These are phyloP conservation scores for Colletotrichum gigasporum DNA, from an alignment of 2,329 filamentous ascomycete species.

Conservation along the genomic window DNA sequence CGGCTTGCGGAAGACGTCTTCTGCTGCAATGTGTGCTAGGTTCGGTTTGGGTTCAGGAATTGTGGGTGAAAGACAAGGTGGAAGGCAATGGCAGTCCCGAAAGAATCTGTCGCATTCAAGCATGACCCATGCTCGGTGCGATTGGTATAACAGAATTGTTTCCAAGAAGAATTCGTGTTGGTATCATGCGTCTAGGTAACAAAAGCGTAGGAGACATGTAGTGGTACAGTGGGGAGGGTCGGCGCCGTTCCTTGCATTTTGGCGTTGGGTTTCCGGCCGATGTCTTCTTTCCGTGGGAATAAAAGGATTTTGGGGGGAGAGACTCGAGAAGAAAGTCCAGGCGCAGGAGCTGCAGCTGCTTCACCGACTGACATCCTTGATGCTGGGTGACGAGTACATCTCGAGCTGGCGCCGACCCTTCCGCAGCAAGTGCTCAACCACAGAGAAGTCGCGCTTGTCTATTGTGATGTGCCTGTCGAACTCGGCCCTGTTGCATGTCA, in stretches of 20 bases:
- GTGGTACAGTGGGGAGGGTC: conserved; percentile 8
- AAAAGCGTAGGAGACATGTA: conserved; percentile 22
- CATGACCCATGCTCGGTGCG: conserved; percentile 51
- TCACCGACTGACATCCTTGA: conserved; percentile 74
- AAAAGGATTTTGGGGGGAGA: background rate
- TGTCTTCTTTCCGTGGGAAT: background rate
- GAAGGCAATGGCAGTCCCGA: conserved; percentile 26
- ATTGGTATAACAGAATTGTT: conserved; percentile 29
- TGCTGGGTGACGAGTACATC: conserved; percentile 80
- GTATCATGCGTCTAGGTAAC: conserved; percentile 31
- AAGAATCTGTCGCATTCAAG: conserved; percentile 53
- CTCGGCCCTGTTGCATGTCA: conserved; percentile 64
- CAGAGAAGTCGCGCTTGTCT: conserved; percentile 85
- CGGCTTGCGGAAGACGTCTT: conserved; percentile 43
- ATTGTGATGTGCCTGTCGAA: conserved; percentile 76
- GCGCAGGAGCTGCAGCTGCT: background rate
- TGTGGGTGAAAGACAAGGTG: conserved; percentile 16
- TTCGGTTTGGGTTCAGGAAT: conserved; percentile 23
- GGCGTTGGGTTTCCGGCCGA: background rate
- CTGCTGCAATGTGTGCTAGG: conserved; percentile 40
- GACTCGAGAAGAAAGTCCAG: background rate
- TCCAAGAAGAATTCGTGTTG: conserved; percentile 38
- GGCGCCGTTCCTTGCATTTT: background rate
- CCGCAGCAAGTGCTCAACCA: conserved; percentile 85
- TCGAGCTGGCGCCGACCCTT: conserved; percentile 86